These are phyloP conservation scores for Magnolia kwangsiensis DNA, from an alignment of 164 flowering plant species.

Conservation along the genomic window DNA sequence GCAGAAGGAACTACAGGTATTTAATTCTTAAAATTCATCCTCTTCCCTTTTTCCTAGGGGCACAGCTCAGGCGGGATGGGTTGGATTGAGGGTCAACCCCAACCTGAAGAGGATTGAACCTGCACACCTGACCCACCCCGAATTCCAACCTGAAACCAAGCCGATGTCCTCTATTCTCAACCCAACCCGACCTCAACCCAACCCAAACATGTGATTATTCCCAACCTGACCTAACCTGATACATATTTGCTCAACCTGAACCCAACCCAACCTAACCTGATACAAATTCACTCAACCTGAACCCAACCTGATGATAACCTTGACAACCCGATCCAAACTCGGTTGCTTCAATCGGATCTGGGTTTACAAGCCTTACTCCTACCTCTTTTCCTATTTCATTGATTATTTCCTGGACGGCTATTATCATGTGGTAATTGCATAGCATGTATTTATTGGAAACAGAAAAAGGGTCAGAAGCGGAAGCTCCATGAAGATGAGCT, in stretches of 20 bases:
- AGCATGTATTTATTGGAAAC: conserved; percentile 14
- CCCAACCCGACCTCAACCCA: too few species aligned
- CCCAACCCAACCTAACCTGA: too few species aligned
- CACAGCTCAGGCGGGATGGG: neutral
- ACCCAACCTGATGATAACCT: too few species aligned
- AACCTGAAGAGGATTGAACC: too few species aligned
- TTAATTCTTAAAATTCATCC: neutral
- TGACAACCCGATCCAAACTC: too few species aligned
- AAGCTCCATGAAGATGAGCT: conserved; percentile 85
- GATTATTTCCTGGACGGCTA: neutral
- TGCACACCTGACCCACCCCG: neutral
- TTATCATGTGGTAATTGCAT: neutral
- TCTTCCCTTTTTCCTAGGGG: neutral
- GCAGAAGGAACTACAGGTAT: conserved; percentile 78
- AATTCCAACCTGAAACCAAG: neutral
- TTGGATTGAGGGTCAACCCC: neutral
- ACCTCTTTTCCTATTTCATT: neutral
- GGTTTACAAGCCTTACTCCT: too few species aligned
- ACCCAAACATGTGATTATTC: too few species aligned
- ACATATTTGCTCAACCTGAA: neutral
- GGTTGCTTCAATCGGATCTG: too few species aligned
- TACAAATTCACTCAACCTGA: too few species aligned
- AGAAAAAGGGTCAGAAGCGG: conserved; percentile 81
- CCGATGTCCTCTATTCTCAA: too few species aligned
- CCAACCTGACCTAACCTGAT: neutral